phyloP scores from a whole-genome alignment of 2,329 filamentous ascomycete genomes.

The Pseudogymnoascus sp. region DNA sequence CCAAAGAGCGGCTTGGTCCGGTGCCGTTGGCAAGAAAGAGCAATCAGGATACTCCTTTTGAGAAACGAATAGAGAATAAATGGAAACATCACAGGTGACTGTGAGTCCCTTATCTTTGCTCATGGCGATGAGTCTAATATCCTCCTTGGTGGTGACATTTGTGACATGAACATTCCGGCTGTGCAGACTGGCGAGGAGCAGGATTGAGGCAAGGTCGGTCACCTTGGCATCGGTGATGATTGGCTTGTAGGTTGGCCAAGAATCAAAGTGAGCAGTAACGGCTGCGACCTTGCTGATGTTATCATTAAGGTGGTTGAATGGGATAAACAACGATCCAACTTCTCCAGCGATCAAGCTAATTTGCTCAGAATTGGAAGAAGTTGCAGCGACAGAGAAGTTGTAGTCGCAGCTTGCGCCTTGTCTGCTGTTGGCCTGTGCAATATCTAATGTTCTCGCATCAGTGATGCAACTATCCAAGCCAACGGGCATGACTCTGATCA shows the following conservation, averaged over 20 bases:
- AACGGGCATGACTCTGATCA: constrained; percentile 73
- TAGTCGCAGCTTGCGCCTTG: constrained; percentile 65
- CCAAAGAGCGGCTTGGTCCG: constrained; percentile 69
- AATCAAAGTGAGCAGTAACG: constrained; percentile 70
- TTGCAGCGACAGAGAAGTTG: constrained; percentile 72
- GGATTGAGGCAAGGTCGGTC: constrained; percentile 72
- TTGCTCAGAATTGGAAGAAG: constrained; percentile 65
- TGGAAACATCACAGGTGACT: constrained; percentile 75
- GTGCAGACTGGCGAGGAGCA: constrained; percentile 71
- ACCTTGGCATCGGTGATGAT: constrained; percentile 76
- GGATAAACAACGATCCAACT: constrained; percentile 74
- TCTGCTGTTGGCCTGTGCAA: constrained; percentile 65
- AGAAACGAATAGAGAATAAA: constrained; percentile 71
- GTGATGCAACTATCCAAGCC: constrained; percentile 67
- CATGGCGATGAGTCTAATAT: constrained; percentile 68
- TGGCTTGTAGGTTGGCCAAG: constrained; percentile 71
- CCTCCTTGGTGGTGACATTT: constrained; percentile 73
- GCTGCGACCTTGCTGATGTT: constrained; percentile 80
- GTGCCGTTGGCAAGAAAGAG: constrained; percentile 55
- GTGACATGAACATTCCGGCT: constrained; percentile 73
- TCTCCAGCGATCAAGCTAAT: constrained; percentile 65
- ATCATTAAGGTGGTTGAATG: constrained; percentile 70
- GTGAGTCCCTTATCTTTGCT: constrained; percentile 76
- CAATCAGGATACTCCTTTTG: constrained; percentile 64
- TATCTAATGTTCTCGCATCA: constrained; percentile 62